Conservation (phyloP, 257 asterid genomes). For the Solanum peruvianum region DNA sequence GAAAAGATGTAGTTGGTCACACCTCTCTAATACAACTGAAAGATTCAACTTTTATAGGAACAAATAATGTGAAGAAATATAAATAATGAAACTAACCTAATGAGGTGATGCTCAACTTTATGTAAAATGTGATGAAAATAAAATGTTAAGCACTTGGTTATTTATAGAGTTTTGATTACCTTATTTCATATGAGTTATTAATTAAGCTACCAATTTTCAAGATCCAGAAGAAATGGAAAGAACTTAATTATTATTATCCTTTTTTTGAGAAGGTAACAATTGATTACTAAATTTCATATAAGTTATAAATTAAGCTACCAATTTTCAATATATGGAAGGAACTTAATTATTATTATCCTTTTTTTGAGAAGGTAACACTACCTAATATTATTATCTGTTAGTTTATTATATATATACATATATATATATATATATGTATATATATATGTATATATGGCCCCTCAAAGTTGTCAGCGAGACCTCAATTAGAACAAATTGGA, state of each 20-base stretch:
- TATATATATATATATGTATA: no score
- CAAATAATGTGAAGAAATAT: background rate
- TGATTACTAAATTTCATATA: background rate
- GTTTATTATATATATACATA: background rate
- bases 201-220: background rate
- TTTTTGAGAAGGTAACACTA: background rate
- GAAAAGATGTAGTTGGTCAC: background rate
- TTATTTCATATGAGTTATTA: background rate
- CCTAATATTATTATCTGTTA: background rate
- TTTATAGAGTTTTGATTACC: background rate
- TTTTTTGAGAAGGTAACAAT: background rate
- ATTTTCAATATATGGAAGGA: background rate
- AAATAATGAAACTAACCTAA: background rate
- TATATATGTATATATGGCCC: background rate
- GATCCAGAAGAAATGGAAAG: background rate
- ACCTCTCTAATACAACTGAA: background rate
- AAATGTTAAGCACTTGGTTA: background rate
- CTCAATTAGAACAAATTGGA: background rate
- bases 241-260: background rate
- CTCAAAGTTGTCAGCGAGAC: background rate
- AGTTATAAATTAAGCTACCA: background rate
- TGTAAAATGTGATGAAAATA: background rate
- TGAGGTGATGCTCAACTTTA: background rate
- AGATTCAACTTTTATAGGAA: background rate
- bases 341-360: background rate